Base-by-base conservation (phyloP, 1,284 basidiomycete genomes). In the Pyrrhoderma lamaoense region DNA sequence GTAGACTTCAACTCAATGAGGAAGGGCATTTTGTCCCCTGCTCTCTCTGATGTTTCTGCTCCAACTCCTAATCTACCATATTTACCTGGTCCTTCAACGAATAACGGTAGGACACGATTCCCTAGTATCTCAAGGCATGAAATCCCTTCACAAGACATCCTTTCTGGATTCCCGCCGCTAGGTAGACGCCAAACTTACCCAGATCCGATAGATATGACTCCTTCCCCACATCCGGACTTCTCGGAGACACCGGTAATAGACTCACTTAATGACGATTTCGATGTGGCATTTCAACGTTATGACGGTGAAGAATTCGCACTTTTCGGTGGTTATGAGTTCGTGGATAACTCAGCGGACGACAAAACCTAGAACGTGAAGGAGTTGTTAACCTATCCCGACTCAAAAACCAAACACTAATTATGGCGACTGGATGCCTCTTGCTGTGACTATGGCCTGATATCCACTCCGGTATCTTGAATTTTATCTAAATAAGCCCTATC, bases 21-120 rank as follows among this genome's bases (percentile, higher is more conserved):
- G 37, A 8, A 45, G 13, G 53, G 47, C 35, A 34, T 50, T 21
- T 36, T 54, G n/a, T 50, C 53, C 11, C 53, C 53, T 45, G 53
- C 53, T 4, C 37, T 50, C 22, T 50, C 53, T 5, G 53, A 50
- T 21, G 43, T 38, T 18, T 54, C 23, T 13, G 38, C 8, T 18
- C 27, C 27, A 31, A 35, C n/a, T 4, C 38, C 46, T 11, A 18
- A 47, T 23, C 35, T 38, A 25, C 38, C 14, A 36, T 16, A 19
- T n/a, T 36, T 36, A 35, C 27, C 27, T 5, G 27, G 27, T 5
- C 27, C 27, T 5, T 31, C 27, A 31, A 31, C 11, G 37, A 19
- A n/a, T 18, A 3, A 16, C 40, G 23, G 4, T n/a, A n/a, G n/a
- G n/a, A 44, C 23, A 23, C 23, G 42, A 44, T 23, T 44, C 42